These are phyloP conservation scores for Paxillus rubicundulus DNA, from an alignment of 768 basidiomycete genomes.

Conservation along the genomic window DNA sequence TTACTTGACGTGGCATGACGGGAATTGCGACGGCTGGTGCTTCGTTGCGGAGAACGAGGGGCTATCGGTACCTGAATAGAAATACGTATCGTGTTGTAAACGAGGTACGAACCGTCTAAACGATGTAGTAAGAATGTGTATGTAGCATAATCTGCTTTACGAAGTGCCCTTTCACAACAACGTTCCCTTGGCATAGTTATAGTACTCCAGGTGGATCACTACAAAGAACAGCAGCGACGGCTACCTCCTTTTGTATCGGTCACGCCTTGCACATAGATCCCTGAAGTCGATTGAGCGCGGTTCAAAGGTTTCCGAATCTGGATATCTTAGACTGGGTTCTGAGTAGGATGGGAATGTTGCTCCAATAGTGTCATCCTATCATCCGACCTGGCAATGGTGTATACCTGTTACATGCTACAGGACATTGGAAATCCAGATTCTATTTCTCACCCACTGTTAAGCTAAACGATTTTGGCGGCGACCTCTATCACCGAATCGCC, in stretches of 20 bases:
- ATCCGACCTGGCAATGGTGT: not conserved
- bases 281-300: too few relatives aligned
- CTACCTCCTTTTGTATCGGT: not conserved
- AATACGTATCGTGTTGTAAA: too few relatives aligned
- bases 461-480: slow-evolving; percentile 13
- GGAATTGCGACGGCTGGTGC: not conserved
- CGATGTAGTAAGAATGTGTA: not conserved
- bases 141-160: not conserved
- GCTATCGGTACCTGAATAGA: too few relatives aligned
- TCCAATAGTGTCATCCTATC: not conserved
- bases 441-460: slow-evolving; percentile 6
- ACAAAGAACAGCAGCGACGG: not conserved
- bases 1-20: not conserved
- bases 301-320: too few relatives aligned
- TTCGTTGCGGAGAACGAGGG: not conserved
- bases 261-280: too few relatives aligned
- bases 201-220: not conserved
- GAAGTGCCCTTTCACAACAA: not conserved
- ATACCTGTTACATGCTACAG: not conserved
- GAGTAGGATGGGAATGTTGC: not conserved
- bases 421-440: not conserved
- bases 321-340: too few relatives aligned
- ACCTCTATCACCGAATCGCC: not conserved
- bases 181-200: not conserved
- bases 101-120: not conserved